phyloP scores from a whole-genome alignment of 495 filamentous ascomycete species.

The Trichocladium uniseriatum region DNA sequence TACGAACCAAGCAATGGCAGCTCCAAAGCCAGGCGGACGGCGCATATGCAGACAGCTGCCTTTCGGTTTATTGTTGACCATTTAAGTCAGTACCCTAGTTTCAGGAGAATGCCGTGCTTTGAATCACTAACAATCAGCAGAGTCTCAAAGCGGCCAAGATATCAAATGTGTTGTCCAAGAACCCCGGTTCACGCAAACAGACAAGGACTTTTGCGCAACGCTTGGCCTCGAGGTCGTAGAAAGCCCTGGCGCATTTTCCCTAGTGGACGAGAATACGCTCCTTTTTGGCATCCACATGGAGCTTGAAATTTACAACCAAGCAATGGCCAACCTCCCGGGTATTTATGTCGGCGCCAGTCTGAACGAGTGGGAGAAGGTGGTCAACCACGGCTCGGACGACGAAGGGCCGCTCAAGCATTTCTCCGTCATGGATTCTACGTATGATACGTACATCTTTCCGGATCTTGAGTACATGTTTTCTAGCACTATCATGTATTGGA shows the following conservation, averaged over 20 bases:
- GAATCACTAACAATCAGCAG: slow-evolving; percentile 12
- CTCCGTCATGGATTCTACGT: slow-evolving; percentile 22
- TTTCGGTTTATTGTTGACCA: slow-evolving; percentile 43
- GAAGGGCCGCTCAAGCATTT: slow-evolving; percentile 9
- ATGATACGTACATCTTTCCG: slow-evolving; percentile 30
- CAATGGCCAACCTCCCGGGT: slow-evolving; percentile 29
- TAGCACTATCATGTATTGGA: slow-evolving; percentile 32
- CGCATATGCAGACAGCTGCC: slow-evolving; percentile 52
- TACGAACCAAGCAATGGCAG: slow-evolving; percentile 35
- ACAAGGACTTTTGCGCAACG: slow-evolving; percentile 46
- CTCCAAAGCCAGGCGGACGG: slow-evolving; percentile 21
- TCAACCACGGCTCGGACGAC: slow-evolving; percentile 2
- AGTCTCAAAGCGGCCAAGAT: slow-evolving; percentile 5
- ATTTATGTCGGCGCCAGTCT: slow-evolving; percentile 36
- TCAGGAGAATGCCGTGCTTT: no score
- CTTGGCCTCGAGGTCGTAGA: slow-evolving; percentile 48
- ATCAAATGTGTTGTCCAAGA: slow-evolving; percentile 55
- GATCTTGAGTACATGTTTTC: slow-evolving; percentile 32
- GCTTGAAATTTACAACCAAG: slow-evolving; percentile 28
- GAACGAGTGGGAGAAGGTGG: slow-evolving; percentile 32
- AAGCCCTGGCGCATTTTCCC: slow-evolving; percentile 47
- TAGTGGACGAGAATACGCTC: slow-evolving; percentile 40
- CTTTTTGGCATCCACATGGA: slow-evolving; percentile 57
- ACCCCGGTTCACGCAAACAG: slow-evolving; percentile 55
- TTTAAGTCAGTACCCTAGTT: slow-evolving; percentile 23